Conservation (phyloP, 805 yeast species). For the Naumovozyma baii region DNA sequence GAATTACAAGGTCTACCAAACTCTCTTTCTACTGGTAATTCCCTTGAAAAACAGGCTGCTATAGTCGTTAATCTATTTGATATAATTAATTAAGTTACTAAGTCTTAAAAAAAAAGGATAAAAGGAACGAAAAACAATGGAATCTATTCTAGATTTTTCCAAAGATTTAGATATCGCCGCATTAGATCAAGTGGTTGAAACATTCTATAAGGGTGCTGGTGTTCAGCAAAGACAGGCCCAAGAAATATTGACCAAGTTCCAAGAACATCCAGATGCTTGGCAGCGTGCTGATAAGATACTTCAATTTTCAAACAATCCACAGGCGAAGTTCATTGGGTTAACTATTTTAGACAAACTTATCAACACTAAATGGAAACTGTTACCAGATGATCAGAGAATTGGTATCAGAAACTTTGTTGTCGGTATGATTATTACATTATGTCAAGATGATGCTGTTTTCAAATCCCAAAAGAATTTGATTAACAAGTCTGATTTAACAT, state of each 20-base stretch:
- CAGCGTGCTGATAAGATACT: conserved; percentile 82
- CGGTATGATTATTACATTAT: conserved; percentile 83
- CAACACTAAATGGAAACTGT: conserved; percentile 85
- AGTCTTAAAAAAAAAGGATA: too few species aligned
- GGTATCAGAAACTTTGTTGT: conserved; percentile 93
- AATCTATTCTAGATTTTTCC: conserved; percentile 75
- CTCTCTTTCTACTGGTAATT: too few species aligned
- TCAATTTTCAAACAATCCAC: conserved; percentile 67
- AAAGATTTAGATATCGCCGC: conserved; percentile 70
- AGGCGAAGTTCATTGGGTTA: conserved; percentile 85
- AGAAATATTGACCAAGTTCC: conserved; percentile 64
- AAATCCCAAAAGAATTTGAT: conserved; percentile 69
- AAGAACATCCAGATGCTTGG: conserved; percentile 95
- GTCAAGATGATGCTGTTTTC: conserved; percentile 72
- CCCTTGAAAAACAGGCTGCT: too few species aligned
- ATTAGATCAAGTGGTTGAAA: conserved; percentile 75
- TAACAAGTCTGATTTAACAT: conserved; percentile 85
- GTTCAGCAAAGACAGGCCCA: conserved; percentile 60
- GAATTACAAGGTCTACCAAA: too few species aligned
- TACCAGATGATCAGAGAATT: conserved; percentile 78
- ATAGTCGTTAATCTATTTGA: not conserved
- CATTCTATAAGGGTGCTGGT: conserved; percentile 76
- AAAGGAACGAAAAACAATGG: conserved; percentile 44
- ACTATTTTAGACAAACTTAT: conserved; percentile 84
- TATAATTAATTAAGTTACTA: too few species aligned